phyloP scores from a whole-genome alignment of 2,329 filamentous ascomycete species.

The Exophiala lecanii-corni region DNA sequence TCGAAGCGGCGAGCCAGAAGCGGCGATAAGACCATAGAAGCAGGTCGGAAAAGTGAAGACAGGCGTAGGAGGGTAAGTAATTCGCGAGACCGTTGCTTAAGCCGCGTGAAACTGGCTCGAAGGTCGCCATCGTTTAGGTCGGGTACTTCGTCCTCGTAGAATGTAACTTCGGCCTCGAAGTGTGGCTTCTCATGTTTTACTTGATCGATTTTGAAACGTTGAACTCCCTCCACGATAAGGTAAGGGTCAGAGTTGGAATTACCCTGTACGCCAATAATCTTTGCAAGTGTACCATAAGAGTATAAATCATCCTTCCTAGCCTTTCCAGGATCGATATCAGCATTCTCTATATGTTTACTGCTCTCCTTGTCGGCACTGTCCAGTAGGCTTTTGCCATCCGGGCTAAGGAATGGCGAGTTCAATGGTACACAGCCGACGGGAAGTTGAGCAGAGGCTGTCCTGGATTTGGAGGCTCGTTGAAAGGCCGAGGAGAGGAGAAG shows the following conservation, averaged over 20 bases:
- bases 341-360: conserved; percentile 15
- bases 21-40: conserved; percentile 67
- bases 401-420: conserved; percentile 66
- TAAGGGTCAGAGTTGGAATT: conserved; percentile 71
- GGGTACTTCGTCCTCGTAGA: conserved; percentile 58
- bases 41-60: conserved; percentile 74
- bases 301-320: conserved; percentile 71
- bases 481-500: conserved; percentile 83
- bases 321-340: conserved; percentile 53
- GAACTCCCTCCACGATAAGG: conserved; percentile 78
- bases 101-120: conserved; percentile 67
- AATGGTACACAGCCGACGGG: conserved; percentile 85
- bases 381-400: conserved; percentile 71
- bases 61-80: conserved; percentile 79
- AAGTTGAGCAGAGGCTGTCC: conserved; percentile 61
- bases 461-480: conserved; percentile 63
- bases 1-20: conserved; percentile 83
- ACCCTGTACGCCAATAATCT: conserved; percentile 73
- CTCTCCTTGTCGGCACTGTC: conserved; percentile 55
- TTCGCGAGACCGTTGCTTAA: conserved; percentile 82
- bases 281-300: conserved; percentile 74
- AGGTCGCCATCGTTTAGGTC: conserved; percentile 58
- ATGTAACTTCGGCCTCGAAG: conserved; percentile 74
- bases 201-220: conserved; percentile 70
- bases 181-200: conserved; percentile 74